A percentile compares a stretch with the other conserved stretches of the same genome.
These are phyloP conservation scores for Melastoma malabathricum DNA, from an alignment of 345 rosid genomes.

Conservation along the genomic window DNA sequence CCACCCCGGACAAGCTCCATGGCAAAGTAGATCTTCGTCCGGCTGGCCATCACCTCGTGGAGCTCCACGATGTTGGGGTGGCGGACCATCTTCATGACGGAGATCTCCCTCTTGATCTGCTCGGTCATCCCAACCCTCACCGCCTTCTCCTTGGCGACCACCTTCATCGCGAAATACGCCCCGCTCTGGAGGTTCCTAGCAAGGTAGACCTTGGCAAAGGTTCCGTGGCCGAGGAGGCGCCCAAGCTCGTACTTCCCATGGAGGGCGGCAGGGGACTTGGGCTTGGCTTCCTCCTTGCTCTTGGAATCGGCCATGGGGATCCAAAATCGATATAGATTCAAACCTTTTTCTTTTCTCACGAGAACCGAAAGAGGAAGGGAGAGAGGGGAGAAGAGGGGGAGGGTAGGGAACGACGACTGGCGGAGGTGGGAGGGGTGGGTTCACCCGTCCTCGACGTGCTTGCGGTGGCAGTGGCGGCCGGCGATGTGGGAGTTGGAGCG, in stretches of 20 bases:
- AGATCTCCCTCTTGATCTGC: conserved; percentile 79
- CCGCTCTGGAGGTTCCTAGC: conserved; percentile 53
- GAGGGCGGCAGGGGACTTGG: conserved; percentile 22
- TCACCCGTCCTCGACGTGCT: conserved; percentile 99
- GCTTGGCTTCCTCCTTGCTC: conserved; percentile 16
- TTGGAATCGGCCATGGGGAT: neutral
- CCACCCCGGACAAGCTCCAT: conserved; percentile 96
- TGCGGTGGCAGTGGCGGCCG: conserved; percentile 88
- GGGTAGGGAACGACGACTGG: neutral
- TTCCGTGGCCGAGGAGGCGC: conserved; percentile 68
- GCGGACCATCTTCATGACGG: conserved; percentile 93
- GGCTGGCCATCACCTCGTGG: conserved; percentile 92
- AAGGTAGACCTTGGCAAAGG: conserved; percentile 82
- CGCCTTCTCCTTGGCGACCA: conserved; percentile 82
- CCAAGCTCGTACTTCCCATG: conserved; percentile 90
- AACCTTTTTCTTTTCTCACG: too few relatives aligned
- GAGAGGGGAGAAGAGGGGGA: neutral
- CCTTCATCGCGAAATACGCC: conserved; percentile 71
- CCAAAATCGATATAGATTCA: too few relatives aligned
- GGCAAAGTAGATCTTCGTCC: conserved; percentile 84
- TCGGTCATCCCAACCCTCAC: conserved; percentile 91
- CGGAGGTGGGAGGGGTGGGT: conserved; percentile 5
- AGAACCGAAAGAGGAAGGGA: neutral
- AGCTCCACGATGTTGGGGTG: conserved; percentile 82
- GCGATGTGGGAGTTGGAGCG: conserved; percentile 42